Base-by-base conservation (phyloP, 306 rosid species). In the Cicer chorassanicum region DNA sequence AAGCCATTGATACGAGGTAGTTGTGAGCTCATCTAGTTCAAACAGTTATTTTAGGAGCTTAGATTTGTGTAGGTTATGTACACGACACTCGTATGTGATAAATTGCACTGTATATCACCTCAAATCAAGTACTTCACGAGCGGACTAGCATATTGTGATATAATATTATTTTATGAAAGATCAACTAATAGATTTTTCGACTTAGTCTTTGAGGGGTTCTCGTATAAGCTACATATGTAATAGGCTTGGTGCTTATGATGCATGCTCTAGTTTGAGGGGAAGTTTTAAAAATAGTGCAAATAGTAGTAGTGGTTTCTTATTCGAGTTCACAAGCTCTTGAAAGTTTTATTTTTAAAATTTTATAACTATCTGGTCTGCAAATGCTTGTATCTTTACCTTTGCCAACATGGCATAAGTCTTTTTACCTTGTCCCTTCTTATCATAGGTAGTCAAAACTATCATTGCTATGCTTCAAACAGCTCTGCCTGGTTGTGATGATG, bases 361-460 rank as follows among this genome's bases (percentile, higher is more conserved):
- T 63, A 29, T 70, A 29, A 40, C 46, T 18, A 38, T 64, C 59
- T 65, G 42, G 29, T 42, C 39, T 61, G 36, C 50, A 7, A 65
- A 77, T 72, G 51, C 19, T 18, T 40, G 29, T 68, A 61, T 67
- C 53, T 76, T 72, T 75, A 38, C 68, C 43, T 67, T 56, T 19
- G 8, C 9, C 21, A 65, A 49, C 69, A 45, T 70, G 76, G 41
- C 62, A 54, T 67, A 36, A 39, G 39, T 68, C 53, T 46, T 64
- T n/a, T 42, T 84, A 66, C 80, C 68, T 65, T 66, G 21, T 34
- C 40, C 70, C 50, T 65, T 84, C 72, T 63, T 77, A 29, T 78
- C 61, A 83, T 80, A 94, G 97, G 93, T 91, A 51, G 96, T 94
- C 80, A 86, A 81, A 83, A 88, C 91, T 84, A 90, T 91, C 77